Evolutionary conservation across 805 yeast species (phyloP).

Genomic region (Kregervanrija fluxuum): DNA sequence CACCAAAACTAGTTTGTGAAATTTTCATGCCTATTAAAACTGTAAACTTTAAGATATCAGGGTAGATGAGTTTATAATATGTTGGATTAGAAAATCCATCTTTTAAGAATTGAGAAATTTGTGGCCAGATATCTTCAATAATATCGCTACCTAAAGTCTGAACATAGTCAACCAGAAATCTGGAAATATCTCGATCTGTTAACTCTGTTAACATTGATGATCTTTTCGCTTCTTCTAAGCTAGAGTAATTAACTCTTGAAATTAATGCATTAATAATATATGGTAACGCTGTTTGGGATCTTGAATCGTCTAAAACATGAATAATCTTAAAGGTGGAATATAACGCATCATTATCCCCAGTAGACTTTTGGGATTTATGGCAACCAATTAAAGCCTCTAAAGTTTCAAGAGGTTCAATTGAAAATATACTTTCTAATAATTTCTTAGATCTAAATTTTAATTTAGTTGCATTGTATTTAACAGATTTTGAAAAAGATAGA

Average conservation of each 20-base stretch:
- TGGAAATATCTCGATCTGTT: constrained; percentile 36
- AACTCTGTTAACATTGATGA: constrained; percentile 44
- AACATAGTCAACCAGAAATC: constrained; percentile 55
- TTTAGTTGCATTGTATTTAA: constrained; percentile 44
- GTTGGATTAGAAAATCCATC: constrained; percentile 44
- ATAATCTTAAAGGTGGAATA: constrained; percentile 47
- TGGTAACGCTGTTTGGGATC: constrained; percentile 69
- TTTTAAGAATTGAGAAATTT: constrained; percentile 49
- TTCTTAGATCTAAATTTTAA: constrained; percentile 64
- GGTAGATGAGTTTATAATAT: constrained; percentile 41
- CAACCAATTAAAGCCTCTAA: constrained; percentile 54
- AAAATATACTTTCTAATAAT: constrained; percentile 55
- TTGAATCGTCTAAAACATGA: constrained; percentile 80
- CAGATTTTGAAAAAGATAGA: constrained; percentile 25
- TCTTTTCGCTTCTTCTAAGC: constrained; percentile 22
- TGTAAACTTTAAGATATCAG: constrained; percentile 47
- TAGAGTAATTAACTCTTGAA: constrained; percentile 35
- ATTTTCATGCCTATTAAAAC: constrained; percentile 49
- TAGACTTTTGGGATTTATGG: constrained; percentile 14
- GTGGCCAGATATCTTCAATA: constrained; percentile 70
- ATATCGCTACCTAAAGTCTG: constrained; percentile 57
- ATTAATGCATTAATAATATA: constrained; percentile 50
- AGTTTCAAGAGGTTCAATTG: constrained; percentile 65
- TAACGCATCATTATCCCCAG: constrained; percentile 13
- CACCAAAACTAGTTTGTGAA: constrained; percentile 52